These are phyloP conservation scores for Alternaria sp. DNA, from an alignment of 2,329 filamentous ascomycete species.

Conservation along the genomic window DNA sequence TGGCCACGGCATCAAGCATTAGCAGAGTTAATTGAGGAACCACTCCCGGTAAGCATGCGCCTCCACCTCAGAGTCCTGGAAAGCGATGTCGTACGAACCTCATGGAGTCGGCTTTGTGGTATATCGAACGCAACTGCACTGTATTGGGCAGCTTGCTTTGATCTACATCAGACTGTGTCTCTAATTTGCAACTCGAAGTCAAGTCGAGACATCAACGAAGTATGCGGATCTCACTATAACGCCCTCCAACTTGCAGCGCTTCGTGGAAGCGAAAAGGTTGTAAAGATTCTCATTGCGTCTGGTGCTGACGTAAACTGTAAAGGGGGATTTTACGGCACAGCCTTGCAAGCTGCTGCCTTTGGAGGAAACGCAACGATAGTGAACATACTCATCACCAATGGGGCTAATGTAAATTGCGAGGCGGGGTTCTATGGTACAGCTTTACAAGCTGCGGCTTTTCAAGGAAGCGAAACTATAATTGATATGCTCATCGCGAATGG, in stretches of 20 bases:
- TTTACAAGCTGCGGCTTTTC: neutral
- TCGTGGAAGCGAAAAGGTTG: neutral
- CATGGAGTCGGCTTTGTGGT: neutral
- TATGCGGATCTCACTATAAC: neutral
- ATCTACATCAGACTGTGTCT: neutral
- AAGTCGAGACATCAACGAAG: neutral
- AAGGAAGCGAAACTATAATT: accelerated
- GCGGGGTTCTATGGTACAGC: neutral
- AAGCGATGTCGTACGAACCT: neutral
- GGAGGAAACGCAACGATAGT: too few species aligned
- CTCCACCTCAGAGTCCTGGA: neutral
- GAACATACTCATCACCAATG: neutral
- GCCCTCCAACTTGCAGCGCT: neutral
- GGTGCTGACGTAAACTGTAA: neutral
- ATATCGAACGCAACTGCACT: neutral
- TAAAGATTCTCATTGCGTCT: neutral
- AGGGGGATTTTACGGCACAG: neutral
- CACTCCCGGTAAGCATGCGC: too few species aligned
- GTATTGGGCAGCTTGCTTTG: neutral
- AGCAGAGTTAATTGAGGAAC: neutral
- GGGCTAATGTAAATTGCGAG: neutral
- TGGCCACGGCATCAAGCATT: neutral
- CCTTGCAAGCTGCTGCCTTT: neutral
- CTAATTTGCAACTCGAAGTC: neutral
- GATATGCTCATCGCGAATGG: neutral